These are phyloP conservation scores for Cladosporium sp. DNA, from an alignment of 2,329 filamentous ascomycete species.

Conservation along the genomic window DNA sequence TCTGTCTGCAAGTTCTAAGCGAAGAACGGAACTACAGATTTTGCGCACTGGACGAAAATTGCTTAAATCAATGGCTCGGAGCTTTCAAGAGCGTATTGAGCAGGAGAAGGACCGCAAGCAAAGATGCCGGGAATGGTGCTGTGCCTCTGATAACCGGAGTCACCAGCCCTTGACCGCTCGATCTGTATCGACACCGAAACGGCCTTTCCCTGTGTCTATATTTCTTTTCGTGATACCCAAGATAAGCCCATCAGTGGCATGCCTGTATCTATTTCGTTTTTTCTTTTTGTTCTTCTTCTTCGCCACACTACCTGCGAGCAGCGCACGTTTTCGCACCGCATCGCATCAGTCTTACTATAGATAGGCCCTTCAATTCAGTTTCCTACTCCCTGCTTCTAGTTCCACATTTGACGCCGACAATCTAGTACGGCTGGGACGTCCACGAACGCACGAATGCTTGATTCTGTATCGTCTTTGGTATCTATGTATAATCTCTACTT, in stretches of 20 bases:
- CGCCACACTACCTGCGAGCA: too few relatives aligned
- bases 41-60: conserved; percentile 70
- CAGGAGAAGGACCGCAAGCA: conserved; percentile 45
- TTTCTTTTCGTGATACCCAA: not conserved
- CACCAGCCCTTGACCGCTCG: not conserved
- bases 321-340: too few relatives aligned
- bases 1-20: conserved; percentile 88
- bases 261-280: not conserved
- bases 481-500: not conserved
- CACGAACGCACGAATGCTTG: too few relatives aligned
- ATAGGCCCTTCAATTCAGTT: too few relatives aligned
- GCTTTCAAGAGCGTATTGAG: conserved; percentile 82
- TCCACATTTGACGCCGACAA: too few relatives aligned
- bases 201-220: not conserved
- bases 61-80: conserved; percentile 77
- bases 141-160: not conserved
- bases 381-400: too few relatives aligned
- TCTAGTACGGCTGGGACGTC: too few relatives aligned
- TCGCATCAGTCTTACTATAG: too few relatives aligned
- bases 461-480: too few relatives aligned
- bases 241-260: not conserved
- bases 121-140: not conserved
- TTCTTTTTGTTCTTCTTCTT: not conserved
- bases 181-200: too few relatives aligned
- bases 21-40: conserved; percentile 67